These are phyloP conservation scores for Entophlyctis luteolus DNA, from an alignment of 192 early-diverging fungal species.

Conservation along the genomic window DNA sequence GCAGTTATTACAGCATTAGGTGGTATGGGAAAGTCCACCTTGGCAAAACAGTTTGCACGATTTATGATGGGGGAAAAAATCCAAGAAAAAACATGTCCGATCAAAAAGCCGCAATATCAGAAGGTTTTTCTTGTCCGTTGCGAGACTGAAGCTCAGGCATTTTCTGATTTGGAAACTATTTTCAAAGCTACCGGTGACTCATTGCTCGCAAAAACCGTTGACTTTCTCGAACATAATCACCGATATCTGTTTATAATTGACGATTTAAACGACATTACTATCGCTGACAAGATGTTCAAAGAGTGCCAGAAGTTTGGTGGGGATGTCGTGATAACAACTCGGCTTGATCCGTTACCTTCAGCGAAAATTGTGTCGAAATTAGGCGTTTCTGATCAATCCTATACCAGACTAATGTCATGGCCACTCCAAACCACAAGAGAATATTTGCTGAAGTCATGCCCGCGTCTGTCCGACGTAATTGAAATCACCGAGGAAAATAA, in stretches of 20 bases:
- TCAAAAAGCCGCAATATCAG: slow-evolving; percentile 4
- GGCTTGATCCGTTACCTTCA: background rate
- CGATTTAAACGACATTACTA: background rate
- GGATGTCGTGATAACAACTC: background rate
- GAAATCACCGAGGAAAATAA: background rate
- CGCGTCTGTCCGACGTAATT: background rate
- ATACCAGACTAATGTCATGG: background rate
- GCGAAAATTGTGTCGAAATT: background rate
- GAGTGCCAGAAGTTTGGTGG: background rate
- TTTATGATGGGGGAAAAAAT: background rate
- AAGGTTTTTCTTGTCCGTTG: background rate
- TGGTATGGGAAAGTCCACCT: slow-evolving; percentile 7
- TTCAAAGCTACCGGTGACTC: background rate
- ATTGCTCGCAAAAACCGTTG: background rate
- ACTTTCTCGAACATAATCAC: background rate
- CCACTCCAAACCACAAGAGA: background rate
- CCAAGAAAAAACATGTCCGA: background rate
- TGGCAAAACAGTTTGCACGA: slow-evolving; percentile 10
- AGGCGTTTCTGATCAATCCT: background rate
- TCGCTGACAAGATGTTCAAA: slow-evolving; percentile 1
- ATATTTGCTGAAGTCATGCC: background rate
- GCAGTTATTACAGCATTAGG: slow-evolving; percentile 11
- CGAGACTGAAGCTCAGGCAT: slow-evolving; percentile 2
- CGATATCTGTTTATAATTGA: background rate
- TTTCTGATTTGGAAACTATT: background rate